Conservation (phyloP, 371 early-diverging fungal species). For the Catenaria anguillulae region DNA sequence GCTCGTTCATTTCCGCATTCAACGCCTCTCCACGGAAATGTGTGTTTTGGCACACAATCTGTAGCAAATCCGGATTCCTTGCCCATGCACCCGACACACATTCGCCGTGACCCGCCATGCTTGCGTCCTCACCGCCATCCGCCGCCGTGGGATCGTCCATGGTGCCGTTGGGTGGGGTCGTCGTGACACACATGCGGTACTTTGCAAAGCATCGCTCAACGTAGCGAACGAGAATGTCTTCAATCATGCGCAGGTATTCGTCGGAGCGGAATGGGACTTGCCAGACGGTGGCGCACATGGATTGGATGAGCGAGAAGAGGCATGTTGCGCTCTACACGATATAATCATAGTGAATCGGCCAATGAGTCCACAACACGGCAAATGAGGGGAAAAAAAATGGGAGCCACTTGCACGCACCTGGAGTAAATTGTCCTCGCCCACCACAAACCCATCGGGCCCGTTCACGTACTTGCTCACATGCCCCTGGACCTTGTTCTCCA, state of each 20-base stretch:
- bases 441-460: slow-evolving; percentile 4
- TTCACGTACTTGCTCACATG: slow-evolving; percentile 27
- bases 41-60: slow-evolving; percentile 45
- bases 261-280: slow-evolving; percentile 57
- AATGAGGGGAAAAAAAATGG: background rate
- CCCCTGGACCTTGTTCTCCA: slow-evolving; percentile 51
- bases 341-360: background rate
- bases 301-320: slow-evolving; percentile 44
- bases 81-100: slow-evolving; percentile 51
- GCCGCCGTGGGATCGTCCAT: background rate
- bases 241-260: slow-evolving; percentile 63
- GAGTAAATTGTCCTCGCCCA: slow-evolving; percentile 23
- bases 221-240: slow-evolving; percentile 51
- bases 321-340: slow-evolving; percentile 53
- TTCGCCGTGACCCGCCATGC: background rate
- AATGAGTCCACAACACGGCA: background rate
- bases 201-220: slow-evolving; percentile 57
- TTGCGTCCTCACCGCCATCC: too few species aligned
- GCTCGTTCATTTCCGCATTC: background rate
- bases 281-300: slow-evolving; percentile 49
- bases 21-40: slow-evolving; percentile 24
- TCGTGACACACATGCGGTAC: slow-evolving; percentile 27
- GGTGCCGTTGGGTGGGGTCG: background rate
- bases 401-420: too few species aligned
- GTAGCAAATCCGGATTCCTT: slow-evolving; percentile 50